Percentiles rank a stretch among this genome's conserved stretches.
These are phyloP conservation scores for Collariella sp. DNA, from an alignment of 495 filamentous ascomycete species.

Conservation along the genomic window DNA sequence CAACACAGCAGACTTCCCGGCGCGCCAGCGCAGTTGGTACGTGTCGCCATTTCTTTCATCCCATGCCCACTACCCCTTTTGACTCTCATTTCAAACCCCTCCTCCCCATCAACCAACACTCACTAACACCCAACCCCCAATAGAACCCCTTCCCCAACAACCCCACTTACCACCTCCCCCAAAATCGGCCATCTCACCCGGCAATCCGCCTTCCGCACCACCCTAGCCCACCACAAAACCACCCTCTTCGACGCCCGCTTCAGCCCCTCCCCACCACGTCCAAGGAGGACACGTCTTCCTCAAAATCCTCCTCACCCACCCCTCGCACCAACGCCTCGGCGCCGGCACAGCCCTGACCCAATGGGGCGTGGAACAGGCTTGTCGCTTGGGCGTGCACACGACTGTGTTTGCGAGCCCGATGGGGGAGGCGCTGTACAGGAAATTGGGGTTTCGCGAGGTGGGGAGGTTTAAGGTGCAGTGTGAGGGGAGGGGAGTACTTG, in stretches of 20 bases:
- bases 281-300: conserved; percentile 29
- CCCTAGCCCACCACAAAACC: conserved; percentile 10
- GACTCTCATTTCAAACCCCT: neutral
- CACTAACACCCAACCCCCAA: neutral
- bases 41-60: neutral
- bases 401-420: conserved; percentile 27
- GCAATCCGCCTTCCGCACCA: conserved; percentile 16
- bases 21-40: conserved; percentile 3
- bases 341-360: conserved; percentile 42
- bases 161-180: conserved; percentile 5
- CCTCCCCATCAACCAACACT: neutral
- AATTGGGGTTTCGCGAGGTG: conserved; percentile 24
- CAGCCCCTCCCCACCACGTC: neutral
- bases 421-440: conserved; percentile 19
- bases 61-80: neutral
- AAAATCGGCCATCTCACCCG: conserved; percentile 19
- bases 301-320: conserved; percentile 43
- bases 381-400: conserved; percentile 10
- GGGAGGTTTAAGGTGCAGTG: conserved; percentile 21
- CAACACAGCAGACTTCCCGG: neutral
- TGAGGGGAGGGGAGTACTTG: conserved; percentile 21
- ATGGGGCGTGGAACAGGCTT: conserved; percentile 39
- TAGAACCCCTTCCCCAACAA: conserved; percentile 3
- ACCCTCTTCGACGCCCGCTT: conserved; percentile 18
- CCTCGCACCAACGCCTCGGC: conserved; percentile 39